Evolutionary conservation across 345 rosid genomes (phyloP).

Genomic region (Populus deltoides): DNA sequence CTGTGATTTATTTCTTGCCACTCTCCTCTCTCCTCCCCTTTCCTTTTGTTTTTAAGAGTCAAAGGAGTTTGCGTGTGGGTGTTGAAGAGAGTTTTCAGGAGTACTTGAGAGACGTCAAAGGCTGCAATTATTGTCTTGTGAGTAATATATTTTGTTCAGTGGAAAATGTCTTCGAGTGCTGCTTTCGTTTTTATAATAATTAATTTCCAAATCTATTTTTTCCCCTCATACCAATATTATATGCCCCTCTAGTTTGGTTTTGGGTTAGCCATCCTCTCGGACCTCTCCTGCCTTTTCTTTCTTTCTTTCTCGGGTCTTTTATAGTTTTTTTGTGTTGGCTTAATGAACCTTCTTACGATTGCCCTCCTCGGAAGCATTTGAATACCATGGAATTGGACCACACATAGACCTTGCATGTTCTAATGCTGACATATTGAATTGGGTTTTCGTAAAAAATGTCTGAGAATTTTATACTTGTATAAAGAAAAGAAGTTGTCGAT

Average conservation of each 20-base stretch:
- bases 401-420: neutral
- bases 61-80: conserved; percentile 65
- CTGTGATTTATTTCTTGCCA: conserved; percentile 17
- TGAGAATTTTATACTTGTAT: too few relatives aligned
- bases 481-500: too few relatives aligned
- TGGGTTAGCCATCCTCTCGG: neutral
- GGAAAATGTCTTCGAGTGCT: conserved; percentile 25
- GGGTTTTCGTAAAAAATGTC: too few relatives aligned
- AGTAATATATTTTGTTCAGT: conserved; percentile 33
- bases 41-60: conserved; percentile 27
- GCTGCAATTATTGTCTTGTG: conserved; percentile 56
- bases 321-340: neutral
- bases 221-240: neutral
- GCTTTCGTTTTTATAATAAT: neutral
- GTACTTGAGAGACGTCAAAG: conserved; percentile 54
- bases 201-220: neutral
- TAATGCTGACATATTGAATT: neutral
- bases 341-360: conserved; percentile 20
- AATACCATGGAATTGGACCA: conserved; percentile 12
- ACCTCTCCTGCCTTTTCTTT: neutral
- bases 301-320: neutral
- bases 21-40: neutral
- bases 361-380: conserved; percentile 42
- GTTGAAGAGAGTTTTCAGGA: conserved; percentile 40
- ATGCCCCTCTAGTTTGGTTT: neutral